Base-by-base conservation (phyloP, 2,329 filamentous ascomycete species). In the Cercospora brassicicola region DNA sequence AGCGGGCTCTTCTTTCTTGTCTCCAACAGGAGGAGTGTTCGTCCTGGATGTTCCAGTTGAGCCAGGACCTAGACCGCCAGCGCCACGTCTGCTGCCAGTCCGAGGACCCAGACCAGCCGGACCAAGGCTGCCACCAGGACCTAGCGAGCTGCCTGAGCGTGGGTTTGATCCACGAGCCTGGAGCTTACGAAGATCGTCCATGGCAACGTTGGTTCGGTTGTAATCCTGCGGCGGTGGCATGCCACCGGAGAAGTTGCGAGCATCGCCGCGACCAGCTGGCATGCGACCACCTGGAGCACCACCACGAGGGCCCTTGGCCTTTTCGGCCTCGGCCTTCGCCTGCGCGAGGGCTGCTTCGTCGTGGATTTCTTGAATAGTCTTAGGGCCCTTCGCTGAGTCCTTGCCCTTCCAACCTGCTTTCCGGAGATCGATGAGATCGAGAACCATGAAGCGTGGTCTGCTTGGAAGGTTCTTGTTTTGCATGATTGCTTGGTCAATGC, bases 331-430 rank as follows among this genome's bases (percentile, higher is more conserved):
- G 65, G 90, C 90, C 69, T 93, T 92, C 81, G 94, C 94, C 73
- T 91, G 89, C 55, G 91, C 91, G 70, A 90, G 90, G 63, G 88
- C 86, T 72, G 93, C 93, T 82, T 93, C 91, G 67, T 90, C 90
- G 78, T 93, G 92, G 73, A 99, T 92, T 82, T 98, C 92, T 3
- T 93, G 89, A 63, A 99, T 91, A 8, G 95, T 99, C 89, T 97
- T 97, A 67, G 95, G 95, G 42, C 95, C 95, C 85, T 98, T 98
- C 82, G 94, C 91, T 78, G 96, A 93, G 78, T 96, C 93, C 85
- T 97, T 97, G 66, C 92, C 93, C 69, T 86, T 81, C 95, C 95
- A 99, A 78, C 87, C 85, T 62, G 85, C 83, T 78, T 81, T 88
- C 73, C 95, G 90, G 72, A 99, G 85, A 79, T 99, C 95, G 66